These are phyloP conservation scores for Stagonosporopsis rhizophila DNA, from an alignment of 2,329 filamentous ascomycete genomes.

Conservation along the genomic window DNA sequence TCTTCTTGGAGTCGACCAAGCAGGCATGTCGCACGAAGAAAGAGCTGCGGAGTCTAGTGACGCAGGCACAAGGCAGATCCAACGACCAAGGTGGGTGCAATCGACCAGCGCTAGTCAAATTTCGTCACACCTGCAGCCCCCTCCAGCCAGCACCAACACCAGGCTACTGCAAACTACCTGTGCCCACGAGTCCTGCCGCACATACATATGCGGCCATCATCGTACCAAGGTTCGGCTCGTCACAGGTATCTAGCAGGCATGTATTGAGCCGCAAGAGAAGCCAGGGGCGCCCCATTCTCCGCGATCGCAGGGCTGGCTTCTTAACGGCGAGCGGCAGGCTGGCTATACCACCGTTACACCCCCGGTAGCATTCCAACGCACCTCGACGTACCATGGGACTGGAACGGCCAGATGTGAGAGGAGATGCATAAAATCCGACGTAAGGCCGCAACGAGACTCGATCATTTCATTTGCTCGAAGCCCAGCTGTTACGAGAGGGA, in stretches of 20 bases:
- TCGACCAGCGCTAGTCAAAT: conserved; percentile 8
- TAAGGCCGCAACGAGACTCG: conserved; percentile 8
- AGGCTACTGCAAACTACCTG: conserved; percentile 9
- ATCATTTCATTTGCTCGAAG: conserved; percentile 1
- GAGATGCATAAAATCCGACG: conserved; percentile 16
- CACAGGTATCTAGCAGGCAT: conserved; percentile 3
- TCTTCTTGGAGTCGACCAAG: conserved; percentile 16
- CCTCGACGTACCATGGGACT: conserved; percentile 13
- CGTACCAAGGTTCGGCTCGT: conserved; percentile 15
- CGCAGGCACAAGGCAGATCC: conserved; percentile 17
- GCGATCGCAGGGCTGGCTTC: conserved; percentile 15
- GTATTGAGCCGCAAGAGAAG: conserved; percentile 4
- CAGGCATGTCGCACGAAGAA: conserved; percentile 15
- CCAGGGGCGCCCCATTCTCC: conserved; percentile 11
- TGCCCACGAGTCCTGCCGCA: conserved; percentile 14
- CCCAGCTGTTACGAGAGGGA: conserved; percentile 4
- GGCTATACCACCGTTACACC: conserved; percentile 20
- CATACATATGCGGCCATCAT: conserved; percentile 12
- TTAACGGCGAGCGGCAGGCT: conserved; percentile 13
- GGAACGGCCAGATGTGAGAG: conserved; percentile 14
- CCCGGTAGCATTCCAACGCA: conserved; percentile 19
- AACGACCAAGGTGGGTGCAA: conserved; percentile 4
- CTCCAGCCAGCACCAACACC: conserved; percentile 11
- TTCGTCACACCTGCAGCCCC: conserved; percentile 11
- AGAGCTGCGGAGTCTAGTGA: conserved; percentile 18